phyloP scores from a whole-genome alignment of 495 filamentous ascomycete species.

The Pseudoneurospora amorphoporcata region DNA sequence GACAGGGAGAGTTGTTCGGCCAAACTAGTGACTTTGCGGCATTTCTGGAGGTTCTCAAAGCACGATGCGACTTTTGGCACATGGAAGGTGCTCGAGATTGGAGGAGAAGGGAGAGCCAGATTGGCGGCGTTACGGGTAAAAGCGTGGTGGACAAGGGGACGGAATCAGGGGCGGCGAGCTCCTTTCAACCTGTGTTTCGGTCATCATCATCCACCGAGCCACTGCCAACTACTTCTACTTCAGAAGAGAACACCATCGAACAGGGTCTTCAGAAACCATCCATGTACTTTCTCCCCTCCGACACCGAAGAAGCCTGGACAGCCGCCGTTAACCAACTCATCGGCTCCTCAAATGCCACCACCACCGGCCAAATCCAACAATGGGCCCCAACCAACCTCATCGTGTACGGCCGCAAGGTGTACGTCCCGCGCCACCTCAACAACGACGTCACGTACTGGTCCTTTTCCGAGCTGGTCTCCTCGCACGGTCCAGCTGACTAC shows the following conservation, averaged over 20 bases:
- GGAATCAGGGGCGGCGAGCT: not conserved
- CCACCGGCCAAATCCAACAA: not conserved
- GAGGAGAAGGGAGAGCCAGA: slow-evolving; percentile 40
- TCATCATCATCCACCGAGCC: not conserved
- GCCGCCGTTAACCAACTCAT: not conserved
- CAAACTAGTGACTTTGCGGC: slow-evolving; percentile 51
- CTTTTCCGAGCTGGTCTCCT: slow-evolving; percentile 48
- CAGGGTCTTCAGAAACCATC: slow-evolving; percentile 9
- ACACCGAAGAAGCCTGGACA: slow-evolving; percentile 13
- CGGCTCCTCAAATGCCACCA: not conserved
- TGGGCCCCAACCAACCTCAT: slow-evolving; percentile 42
- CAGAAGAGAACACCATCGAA: not conserved
- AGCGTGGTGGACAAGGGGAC: not conserved
- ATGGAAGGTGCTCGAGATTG: slow-evolving; percentile 59
- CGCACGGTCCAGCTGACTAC: slow-evolving; percentile 62
- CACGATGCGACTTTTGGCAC: slow-evolving; percentile 61
- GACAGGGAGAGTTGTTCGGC: slow-evolving; percentile 32
- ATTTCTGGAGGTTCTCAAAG: slow-evolving; percentile 58
- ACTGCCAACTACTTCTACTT: not conserved
- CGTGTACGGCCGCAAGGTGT: slow-evolving; percentile 50
- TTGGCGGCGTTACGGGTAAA: slow-evolving; percentile 1
- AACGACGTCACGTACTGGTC: slow-evolving; percentile 43
- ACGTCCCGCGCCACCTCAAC: slow-evolving; percentile 35
- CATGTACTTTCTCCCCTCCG: slow-evolving; percentile 23
- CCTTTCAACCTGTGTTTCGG: not conserved